Evolutionary conservation across 2,329 filamentous ascomycete species (phyloP).

Genomic region (Cyphellophora europaea): DNA sequence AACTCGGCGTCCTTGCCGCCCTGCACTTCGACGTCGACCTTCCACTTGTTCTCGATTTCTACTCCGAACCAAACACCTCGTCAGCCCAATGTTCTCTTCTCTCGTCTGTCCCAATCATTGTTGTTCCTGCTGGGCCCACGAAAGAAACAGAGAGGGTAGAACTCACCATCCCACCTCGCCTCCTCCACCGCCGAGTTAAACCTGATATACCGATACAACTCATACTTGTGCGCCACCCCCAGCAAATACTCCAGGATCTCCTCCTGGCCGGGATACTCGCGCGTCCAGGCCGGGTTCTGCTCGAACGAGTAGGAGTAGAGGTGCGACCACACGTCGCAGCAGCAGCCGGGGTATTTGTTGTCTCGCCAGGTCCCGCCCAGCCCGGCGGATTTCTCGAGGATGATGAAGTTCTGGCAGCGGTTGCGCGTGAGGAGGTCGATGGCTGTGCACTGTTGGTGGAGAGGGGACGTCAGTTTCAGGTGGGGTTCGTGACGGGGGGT

Average conservation of each 20-base stretch:
- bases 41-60: constrained; percentile 32
- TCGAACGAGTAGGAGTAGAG: constrained; percentile 54
- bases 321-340: constrained; percentile 43
- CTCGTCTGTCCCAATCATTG: too few relatives aligned
- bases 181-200: constrained; percentile 49
- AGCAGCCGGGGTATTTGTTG: constrained; percentile 36
- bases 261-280: constrained; percentile 51
- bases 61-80: too few relatives aligned
- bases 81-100: too few relatives aligned
- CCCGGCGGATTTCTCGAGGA: constrained; percentile 46
- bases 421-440: constrained; percentile 47
- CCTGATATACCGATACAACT: constrained; percentile 46
- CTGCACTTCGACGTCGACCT: constrained; percentile 29
- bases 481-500: too few relatives aligned
- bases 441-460: constrained; percentile 17
- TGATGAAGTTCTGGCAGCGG: constrained; percentile 40
- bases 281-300: constrained; percentile 46
- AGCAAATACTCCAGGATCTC: constrained; percentile 49
- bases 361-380: constrained; percentile 22
- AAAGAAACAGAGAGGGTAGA: too few relatives aligned
- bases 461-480: too few relatives aligned
- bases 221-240: constrained; percentile 20
- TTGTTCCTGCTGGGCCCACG: too few relatives aligned
- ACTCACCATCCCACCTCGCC: constrained; percentile 47
- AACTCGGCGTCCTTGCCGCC: constrained; percentile 49